These are phyloP conservation scores for Schizochytrium sp. DNA, from an alignment of 108 stramenopile genomes.

Conservation along the genomic window DNA sequence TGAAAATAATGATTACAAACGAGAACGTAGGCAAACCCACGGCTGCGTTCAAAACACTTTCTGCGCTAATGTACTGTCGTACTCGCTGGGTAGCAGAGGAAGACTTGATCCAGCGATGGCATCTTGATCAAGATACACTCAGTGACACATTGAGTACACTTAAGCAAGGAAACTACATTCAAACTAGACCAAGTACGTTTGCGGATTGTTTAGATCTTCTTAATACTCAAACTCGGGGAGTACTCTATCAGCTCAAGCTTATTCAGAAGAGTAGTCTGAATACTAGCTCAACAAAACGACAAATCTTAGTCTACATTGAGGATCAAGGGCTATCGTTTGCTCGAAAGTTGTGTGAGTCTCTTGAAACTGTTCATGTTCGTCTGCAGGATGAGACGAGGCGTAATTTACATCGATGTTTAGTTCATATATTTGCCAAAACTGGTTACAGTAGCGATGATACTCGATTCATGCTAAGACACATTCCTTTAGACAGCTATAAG, in stretches of 20 bases:
- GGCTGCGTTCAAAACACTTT: neutral
- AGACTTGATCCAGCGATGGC: neutral
- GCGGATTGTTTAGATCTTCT: conserved; percentile 23
- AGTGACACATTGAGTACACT: neutral
- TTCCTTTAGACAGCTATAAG: neutral
- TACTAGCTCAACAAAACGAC: neutral
- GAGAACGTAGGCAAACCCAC: neutral
- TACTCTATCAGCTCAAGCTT: neutral
- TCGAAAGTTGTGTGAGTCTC: neutral
- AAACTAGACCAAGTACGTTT: neutral
- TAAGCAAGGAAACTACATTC: neutral
- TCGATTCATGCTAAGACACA: neutral
- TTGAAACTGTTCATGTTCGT: neutral
- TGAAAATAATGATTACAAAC: neutral
- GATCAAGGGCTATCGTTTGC: neutral
- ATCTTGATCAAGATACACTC: neutral
- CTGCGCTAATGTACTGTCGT: conserved; percentile 26
- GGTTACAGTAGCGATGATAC: conserved; percentile 50
- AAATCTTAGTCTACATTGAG: neutral
- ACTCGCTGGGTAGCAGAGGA: conserved; percentile 45
- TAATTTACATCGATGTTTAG: neutral
- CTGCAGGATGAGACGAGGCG: neutral
- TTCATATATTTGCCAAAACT: neutral
- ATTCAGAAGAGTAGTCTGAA: neutral
- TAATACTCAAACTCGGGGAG: neutral